Percentiles rank a stretch among this genome's conserved stretches.
phyloP scores from a whole-genome alignment of 345 rosid genomes.

The Hevea brasiliensis region DNA sequence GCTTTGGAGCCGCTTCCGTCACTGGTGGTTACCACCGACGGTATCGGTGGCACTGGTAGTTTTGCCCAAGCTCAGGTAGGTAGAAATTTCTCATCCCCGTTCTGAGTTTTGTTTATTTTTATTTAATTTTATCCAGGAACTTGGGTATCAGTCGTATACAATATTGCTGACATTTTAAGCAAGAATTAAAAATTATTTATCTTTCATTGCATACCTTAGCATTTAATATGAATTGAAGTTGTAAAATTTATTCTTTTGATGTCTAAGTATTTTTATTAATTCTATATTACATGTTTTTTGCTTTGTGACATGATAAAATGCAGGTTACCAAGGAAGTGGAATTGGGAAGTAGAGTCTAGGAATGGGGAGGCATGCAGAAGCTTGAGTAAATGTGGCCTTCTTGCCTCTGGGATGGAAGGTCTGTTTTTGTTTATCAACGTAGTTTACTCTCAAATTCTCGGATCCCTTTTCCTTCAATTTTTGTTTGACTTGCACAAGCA shows the following conservation, averaged over 20 bases:
- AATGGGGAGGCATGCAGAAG: background rate
- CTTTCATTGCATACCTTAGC: too few relatives aligned
- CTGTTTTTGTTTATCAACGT: background rate
- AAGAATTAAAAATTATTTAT: too few relatives aligned
- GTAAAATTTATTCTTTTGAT: too few relatives aligned
- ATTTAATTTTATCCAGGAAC: background rate
- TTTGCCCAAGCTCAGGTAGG: constrained; percentile 13
- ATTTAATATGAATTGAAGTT: too few relatives aligned
- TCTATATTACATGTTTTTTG: background rate
- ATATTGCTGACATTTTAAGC: too few relatives aligned
- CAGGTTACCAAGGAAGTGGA: background rate
- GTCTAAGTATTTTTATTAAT: too few relatives aligned
- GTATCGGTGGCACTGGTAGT: background rate
- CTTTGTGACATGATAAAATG: background rate
- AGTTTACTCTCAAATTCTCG: background rate
- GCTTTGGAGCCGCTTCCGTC: constrained; percentile 2
- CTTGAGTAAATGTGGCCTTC: background rate
- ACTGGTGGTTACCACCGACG: constrained; percentile 1
- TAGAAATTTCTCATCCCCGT: background rate
- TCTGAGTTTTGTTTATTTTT: background rate
- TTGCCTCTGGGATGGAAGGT: background rate
- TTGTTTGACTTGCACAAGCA: background rate
- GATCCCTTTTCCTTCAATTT: background rate
- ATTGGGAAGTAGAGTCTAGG: background rate
- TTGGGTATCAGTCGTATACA: too few relatives aligned